Percentiles rank a stretch among this genome's conserved stretches.
These are phyloP conservation scores for Daedaleopsis nitida DNA, from an alignment of 768 basidiomycete species.

Conservation along the genomic window DNA sequence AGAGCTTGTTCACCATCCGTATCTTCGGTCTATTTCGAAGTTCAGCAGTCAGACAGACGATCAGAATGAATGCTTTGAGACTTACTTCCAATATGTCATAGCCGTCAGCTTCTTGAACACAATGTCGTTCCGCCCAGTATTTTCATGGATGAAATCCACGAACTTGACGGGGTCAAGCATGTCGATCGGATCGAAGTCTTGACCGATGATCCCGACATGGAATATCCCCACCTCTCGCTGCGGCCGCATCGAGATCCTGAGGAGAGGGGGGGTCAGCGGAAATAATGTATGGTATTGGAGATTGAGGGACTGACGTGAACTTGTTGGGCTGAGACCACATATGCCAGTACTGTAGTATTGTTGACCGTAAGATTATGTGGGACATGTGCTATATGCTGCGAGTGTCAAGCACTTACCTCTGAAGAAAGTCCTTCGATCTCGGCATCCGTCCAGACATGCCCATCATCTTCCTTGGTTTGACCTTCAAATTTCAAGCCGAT, in stretches of 20 bases:
- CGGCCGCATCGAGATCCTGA: constrained; percentile 19
- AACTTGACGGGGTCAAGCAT: constrained; percentile 31
- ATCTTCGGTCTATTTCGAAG: constrained; percentile 42
- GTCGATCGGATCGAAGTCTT: constrained; percentile 17
- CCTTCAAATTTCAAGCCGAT: constrained; percentile 46
- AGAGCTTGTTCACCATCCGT: constrained; percentile 47
- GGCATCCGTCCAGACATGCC: constrained; percentile 39
- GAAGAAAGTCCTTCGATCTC: constrained; percentile 33
- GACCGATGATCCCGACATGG: constrained; percentile 3
- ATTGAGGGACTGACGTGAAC: constrained; percentile 11
- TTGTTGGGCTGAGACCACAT: constrained; percentile 20
- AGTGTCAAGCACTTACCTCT: background rate
- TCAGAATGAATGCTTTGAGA: constrained; percentile 1
- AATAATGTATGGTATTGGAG: too few relatives aligned
- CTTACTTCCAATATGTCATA: constrained; percentile 32
- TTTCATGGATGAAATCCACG: constrained; percentile 30
- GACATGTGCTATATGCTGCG: background rate
- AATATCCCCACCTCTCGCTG: constrained; percentile 1
- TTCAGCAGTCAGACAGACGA: background rate
- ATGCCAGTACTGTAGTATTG: constrained; percentile 9
- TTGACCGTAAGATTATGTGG: background rate
- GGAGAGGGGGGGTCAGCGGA: background rate
- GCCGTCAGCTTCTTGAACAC: constrained; percentile 29
- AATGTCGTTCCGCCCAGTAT: constrained; percentile 33
- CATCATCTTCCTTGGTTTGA: constrained; percentile 34